These are phyloP conservation scores for Corniculantispora saksenae DNA, from an alignment of 2,329 filamentous ascomycete genomes.

Conservation along the genomic window DNA sequence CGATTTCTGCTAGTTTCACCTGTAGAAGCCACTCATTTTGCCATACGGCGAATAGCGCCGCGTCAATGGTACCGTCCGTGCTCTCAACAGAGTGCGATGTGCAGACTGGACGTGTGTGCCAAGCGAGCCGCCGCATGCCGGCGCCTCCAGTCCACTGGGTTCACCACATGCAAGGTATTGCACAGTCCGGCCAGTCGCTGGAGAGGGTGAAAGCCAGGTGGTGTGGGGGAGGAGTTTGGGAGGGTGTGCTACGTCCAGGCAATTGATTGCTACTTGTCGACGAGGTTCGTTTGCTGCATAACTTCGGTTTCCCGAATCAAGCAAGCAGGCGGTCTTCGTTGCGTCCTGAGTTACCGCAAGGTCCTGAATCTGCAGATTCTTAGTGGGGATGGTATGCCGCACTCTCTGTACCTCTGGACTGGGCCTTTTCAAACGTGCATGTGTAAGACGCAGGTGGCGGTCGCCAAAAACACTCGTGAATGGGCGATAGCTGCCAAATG, in stretches of 20 bases:
- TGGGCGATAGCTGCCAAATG: not conserved
- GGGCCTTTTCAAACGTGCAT: too few species aligned
- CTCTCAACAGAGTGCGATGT: not conserved
- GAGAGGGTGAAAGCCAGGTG: not conserved
- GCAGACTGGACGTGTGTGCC: not conserved
- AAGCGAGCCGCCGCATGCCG: conserved; percentile 13
- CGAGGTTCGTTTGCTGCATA: not conserved
- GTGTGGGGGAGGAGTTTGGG: not conserved
- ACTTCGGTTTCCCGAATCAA: not conserved
- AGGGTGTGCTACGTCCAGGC: not conserved
- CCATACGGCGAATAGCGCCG: not conserved
- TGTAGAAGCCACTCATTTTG: not conserved
- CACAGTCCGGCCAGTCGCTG: not conserved
- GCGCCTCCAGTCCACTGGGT: conserved; percentile 11
- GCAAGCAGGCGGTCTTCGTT: not conserved
- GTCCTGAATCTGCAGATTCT: not conserved
- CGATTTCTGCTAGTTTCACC: not conserved
- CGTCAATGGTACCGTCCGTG: conserved; percentile 3
- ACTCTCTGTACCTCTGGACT: not conserved
- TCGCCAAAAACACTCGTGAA: not conserved
- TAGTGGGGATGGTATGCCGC: not conserved
- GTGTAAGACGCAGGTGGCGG: too few species aligned
- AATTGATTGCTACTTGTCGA: not conserved
- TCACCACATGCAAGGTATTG: not conserved
- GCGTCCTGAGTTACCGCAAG: not conserved